A percentile compares a stretch with the other conserved stretches of the same genome.
Evolutionary conservation across 768 basidiomycete genomes (phyloP).

Genomic region (Glaciozyma antarctica): DNA sequence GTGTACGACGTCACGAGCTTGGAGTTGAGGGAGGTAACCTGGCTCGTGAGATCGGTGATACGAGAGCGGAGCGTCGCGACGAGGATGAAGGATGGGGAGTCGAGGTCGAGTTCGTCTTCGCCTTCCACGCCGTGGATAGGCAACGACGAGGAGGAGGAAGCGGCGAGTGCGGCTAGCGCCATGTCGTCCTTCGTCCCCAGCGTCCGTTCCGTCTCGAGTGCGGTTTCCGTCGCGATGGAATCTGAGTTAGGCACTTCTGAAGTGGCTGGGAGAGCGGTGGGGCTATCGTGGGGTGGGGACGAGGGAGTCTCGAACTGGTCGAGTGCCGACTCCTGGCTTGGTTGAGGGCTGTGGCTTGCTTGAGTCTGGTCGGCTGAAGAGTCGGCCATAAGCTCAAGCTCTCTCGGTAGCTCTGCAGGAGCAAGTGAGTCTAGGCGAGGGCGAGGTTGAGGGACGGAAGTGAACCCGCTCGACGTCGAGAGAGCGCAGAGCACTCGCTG

Average conservation of each 20-base stretch:
- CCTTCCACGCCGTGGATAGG: conserved; percentile 3
- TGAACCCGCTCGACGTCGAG: not conserved
- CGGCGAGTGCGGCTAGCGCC: conserved; percentile 8
- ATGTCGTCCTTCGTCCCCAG: not conserved
- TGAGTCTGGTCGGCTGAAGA: too few species aligned
- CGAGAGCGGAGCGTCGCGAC: conserved; percentile 70
- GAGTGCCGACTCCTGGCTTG: not conserved
- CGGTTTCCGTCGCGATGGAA: not conserved
- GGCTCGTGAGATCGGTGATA: conserved; percentile 75
- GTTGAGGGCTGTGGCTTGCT: too few species aligned
- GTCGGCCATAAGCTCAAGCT: not conserved
- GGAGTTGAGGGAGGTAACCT: conserved; percentile 78
- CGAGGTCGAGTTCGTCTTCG: conserved; percentile 51
- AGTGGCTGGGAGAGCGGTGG: not conserved
- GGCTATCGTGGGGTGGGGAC: not conserved
- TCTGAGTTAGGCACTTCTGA: not conserved
- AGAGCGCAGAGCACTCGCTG: not conserved
- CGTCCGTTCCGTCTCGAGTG: not conserved
- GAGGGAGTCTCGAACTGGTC: not conserved
- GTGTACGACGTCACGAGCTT: conserved; percentile 91
- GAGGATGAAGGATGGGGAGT: conserved; percentile 55
- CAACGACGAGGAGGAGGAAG: not conserved
- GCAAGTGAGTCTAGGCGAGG: not conserved
- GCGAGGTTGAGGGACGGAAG: not conserved
- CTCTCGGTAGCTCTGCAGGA: not conserved